A percentile compares a stretch with the other conserved stretches of the same genome.
Conservation (phyloP, 129 eudicot species). For the Gnaphalium uliginosum region DNA sequence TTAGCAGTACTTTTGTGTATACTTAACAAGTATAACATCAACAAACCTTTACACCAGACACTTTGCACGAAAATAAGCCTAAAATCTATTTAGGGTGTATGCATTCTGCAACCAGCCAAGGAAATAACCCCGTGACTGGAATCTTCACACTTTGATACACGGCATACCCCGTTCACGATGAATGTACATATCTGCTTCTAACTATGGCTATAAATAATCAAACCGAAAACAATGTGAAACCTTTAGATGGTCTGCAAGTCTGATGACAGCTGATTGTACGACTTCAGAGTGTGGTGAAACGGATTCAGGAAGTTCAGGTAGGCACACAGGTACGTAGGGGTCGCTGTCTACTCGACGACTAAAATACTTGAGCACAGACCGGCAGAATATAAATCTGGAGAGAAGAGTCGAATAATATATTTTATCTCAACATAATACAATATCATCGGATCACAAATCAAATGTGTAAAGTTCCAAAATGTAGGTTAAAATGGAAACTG, state of each 20-base stretch:
- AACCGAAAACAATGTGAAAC: conserved; percentile 66
- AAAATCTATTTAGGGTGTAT: conserved; percentile 15
- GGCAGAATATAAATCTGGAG: conserved; percentile 90
- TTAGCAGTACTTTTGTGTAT: conserved; percentile 24
- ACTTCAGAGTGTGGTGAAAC: conserved; percentile 65
- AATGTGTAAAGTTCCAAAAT: background rate
- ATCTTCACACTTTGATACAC: conserved; percentile 1
- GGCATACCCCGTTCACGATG: conserved; percentile 18
- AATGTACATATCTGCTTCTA: conserved; percentile 32
- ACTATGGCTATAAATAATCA: conserved; percentile 29
- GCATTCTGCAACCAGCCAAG: conserved; percentile 12
- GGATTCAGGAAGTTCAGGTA: conserved; percentile 70
- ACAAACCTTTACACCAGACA: conserved; percentile 33
- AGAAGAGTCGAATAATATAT: conserved; percentile 24
- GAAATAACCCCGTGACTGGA: background rate
- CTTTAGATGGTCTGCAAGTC: conserved; percentile 67
- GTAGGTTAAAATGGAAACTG: too few relatives aligned
- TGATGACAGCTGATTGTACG: conserved; percentile 56
- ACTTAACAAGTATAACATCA: conserved; percentile 22
- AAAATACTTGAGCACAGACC: conserved; percentile 63
- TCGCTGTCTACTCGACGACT: conserved; percentile 45
- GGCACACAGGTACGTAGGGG: conserved; percentile 60
- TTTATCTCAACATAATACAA: background rate
- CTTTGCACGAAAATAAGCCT: background rate
- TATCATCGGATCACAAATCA: background rate